Evolutionary conservation across 345 rosid genomes (phyloP).

Genomic region (Kandelia obovata): DNA sequence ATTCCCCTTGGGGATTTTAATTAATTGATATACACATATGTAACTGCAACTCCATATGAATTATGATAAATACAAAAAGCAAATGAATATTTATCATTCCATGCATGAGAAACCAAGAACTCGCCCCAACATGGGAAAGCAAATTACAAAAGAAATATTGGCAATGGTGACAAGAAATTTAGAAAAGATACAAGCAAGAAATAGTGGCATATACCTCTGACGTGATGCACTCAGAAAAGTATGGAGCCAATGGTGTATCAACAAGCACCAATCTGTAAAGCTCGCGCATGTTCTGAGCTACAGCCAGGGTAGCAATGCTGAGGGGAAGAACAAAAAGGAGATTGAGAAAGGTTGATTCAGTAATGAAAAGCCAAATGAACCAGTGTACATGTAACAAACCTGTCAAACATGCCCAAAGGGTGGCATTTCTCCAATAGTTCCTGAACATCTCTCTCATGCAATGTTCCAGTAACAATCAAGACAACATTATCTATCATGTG

Average conservation of each 20-base stretch:
- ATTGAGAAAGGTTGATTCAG: constrained; percentile 7
- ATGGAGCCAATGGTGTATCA: constrained; percentile 98
- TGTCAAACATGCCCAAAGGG: constrained; percentile 99
- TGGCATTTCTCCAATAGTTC: constrained; percentile 96
- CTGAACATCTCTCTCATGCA: constrained; percentile 99
- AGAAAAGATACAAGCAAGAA: neutral
- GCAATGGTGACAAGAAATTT: neutral
- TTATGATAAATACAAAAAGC: no score
- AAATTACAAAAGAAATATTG: no score
- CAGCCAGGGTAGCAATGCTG: constrained; percentile 97
- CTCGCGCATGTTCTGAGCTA: constrained; percentile 99
- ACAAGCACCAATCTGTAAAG: constrained; percentile 97
- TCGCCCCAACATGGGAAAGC: no score
- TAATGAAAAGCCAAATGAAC: neutral
- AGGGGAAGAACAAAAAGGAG: neutral
- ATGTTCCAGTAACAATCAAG: constrained; percentile 93
- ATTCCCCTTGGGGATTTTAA: no score
- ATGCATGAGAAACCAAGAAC: no score
- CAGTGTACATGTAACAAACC: constrained; percentile 39
- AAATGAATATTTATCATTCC: no score
- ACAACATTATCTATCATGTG: constrained; percentile 99
- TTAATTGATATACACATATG: no score
- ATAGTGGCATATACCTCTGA: constrained; percentile 59
- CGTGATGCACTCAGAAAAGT: constrained; percentile 94
- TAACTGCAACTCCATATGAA: no score